Base-by-base conservation (phyloP, 345 rosid genomes). In the Triadica sebifera region DNA sequence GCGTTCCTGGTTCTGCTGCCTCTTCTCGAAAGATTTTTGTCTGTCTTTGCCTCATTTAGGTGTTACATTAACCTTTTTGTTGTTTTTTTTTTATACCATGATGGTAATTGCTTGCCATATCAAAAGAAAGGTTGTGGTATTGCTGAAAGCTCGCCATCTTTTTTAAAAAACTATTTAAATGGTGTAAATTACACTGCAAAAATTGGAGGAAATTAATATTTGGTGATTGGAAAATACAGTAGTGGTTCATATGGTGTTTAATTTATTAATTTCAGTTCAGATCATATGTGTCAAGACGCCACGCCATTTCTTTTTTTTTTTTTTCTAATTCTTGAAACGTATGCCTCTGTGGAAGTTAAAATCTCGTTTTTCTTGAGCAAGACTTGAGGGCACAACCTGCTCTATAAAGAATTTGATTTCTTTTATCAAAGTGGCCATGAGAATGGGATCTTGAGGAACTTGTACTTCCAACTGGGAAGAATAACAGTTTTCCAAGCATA, bases 221-320 rank as follows among this genome's bases (percentile, higher is more conserved):
- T 29, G 34, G 34, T 29, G 34, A 29, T 29, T 29, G 34, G 34
- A 29, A 29, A n/a, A n/a, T n/a, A 4, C 6, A 5, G 45, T 41
- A 4, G 45, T 8, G 45, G 45, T 41, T 8, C 45, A n/a, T n/a
- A n/a, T n/a, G n/a, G n/a, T n/a, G n/a, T 38, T 65, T 64, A 20
- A 63, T 69, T 56, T 38, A 39, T 45, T 59, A 39, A n/a, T 41
- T 19, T 50, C 38, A 1, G 8, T 47, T 45, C 24, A n/a, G n/a
- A n/a, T 50, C n/a, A 12, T 60, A 70, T 65, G 74, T 53, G 66
- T 72, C 70, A 24, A 67, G 38, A 38, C 29, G 68, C 55, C 62
- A 68, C 41, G 73, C 69, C 52, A 17, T 24, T 34, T 24, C 68
- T 39, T 25, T 72, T 34, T 4, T 47, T 34, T 8, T 49, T 29